A percentile compares a stretch with the other conserved stretches of the same genome.
Evolutionary conservation across 1,139 yeast genomes (phyloP).

Genomic region (Debaryomyces coudertii): DNA sequence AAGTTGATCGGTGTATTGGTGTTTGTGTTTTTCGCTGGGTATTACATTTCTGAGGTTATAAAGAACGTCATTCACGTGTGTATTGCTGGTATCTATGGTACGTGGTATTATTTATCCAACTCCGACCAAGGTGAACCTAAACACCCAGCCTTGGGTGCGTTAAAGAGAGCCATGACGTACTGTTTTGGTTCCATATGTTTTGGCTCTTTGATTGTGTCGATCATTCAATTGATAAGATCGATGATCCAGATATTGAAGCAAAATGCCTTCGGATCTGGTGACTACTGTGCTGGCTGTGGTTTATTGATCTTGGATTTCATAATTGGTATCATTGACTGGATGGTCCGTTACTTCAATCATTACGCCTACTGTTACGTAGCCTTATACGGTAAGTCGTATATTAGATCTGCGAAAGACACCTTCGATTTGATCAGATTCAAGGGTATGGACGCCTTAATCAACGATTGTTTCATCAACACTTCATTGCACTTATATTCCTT

Average conservation of each 20-base stretch:
- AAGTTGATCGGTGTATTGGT: slow-evolving; percentile 69
- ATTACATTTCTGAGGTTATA: slow-evolving; percentile 81
- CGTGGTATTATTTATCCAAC: slow-evolving; percentile 83
- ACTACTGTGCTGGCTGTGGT: slow-evolving; percentile 56
- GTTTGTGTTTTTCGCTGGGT: slow-evolving; percentile 83
- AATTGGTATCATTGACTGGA: slow-evolving; percentile 71
- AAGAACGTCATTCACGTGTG: slow-evolving; percentile 85
- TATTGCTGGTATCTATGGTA: slow-evolving; percentile 83
- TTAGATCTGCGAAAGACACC: slow-evolving; percentile 78
- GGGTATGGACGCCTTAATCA: slow-evolving; percentile 85
- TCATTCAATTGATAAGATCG: slow-evolving; percentile 67
- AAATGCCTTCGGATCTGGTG: slow-evolving; percentile 59
- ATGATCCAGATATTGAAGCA: slow-evolving; percentile 50
- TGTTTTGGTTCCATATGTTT: slow-evolving; percentile 91
- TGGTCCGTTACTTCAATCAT: slow-evolving; percentile 84
- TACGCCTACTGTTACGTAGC: slow-evolving; percentile 90
- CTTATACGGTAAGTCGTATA: slow-evolving; percentile 78
- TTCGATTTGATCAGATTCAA: slow-evolving; percentile 76
- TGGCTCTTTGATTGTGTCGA: slow-evolving; percentile 80
- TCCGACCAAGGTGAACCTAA: slow-evolving; percentile 82
- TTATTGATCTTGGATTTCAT: slow-evolving; percentile 62
- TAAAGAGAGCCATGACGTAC: slow-evolving; percentile 80
- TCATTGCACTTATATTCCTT: slow-evolving; percentile 73
- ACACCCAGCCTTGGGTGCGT: slow-evolving; percentile 80
- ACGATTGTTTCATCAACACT: slow-evolving; percentile 79